Evolutionary conservation across 441 rosid genomes (phyloP).

Genomic region (Theobroma grandiflorum): DNA sequence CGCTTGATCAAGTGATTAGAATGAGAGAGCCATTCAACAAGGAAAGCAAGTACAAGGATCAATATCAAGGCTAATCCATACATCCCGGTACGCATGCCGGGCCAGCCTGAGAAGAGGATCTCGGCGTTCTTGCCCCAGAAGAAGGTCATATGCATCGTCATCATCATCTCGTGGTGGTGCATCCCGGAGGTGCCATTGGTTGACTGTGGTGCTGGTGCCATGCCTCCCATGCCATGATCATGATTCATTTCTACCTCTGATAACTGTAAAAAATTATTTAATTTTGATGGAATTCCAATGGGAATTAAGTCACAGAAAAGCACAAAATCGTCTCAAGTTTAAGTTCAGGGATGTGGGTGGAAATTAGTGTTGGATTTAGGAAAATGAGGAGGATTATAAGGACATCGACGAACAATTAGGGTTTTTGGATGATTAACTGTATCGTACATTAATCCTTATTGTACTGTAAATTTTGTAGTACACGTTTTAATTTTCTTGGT

Average conservation of each 20-base stretch:
- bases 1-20: constrained; percentile 30
- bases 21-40: constrained; percentile 51
- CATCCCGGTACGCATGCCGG: constrained; percentile 47
- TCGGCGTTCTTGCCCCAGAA: constrained; percentile 54
- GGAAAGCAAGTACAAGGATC: constrained; percentile 41
- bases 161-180: constrained; percentile 30
- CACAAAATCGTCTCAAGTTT: background rate
- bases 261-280: background rate
- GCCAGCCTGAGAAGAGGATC: constrained; percentile 62
- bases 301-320: background rate
- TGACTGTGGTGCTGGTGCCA: constrained; percentile 34
- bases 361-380: background rate
- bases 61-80: constrained; percentile 46
- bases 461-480: constrained; percentile 1
- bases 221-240: constrained; percentile 37
- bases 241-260: constrained; percentile 24
- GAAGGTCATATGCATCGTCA: constrained; percentile 63
- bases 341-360: background rate
- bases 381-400: background rate
- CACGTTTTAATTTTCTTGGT: background rate
- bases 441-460: background rate
- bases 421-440: background rate
- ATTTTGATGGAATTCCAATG: constrained; percentile 5
- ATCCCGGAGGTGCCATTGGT: constrained; percentile 24
- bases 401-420: background rate